A percentile compares a stretch with the other conserved stretches of the same genome.
Conservation (phyloP, 306 rosid species). For the Begonia masoniana region DNA sequence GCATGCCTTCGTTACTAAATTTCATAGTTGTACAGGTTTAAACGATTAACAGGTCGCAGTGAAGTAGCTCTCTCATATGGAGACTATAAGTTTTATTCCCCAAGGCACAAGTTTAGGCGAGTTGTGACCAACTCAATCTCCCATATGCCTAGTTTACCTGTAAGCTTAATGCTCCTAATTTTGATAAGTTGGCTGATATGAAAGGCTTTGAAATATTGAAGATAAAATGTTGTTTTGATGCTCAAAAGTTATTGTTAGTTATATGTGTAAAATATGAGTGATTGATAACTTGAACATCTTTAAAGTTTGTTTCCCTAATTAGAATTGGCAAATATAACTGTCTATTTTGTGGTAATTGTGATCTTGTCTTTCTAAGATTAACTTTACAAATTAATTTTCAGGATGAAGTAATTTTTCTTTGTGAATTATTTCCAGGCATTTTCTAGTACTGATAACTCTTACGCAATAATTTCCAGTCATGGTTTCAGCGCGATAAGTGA, state of each 20-base stretch:
- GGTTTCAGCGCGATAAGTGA: constrained; percentile 70
- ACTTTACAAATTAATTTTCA: no score
- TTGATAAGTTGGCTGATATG: constrained; percentile 11
- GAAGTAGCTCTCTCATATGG: constrained; percentile 61
- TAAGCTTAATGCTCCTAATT: constrained; percentile 30
- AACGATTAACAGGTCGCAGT: constrained; percentile 77
- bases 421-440: constrained; percentile 44
- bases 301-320: no score
- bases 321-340: no score
- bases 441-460: constrained; percentile 57
- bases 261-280: background rate
- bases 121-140: constrained; percentile 44
- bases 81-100: constrained; percentile 86
- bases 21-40: constrained; percentile 49
- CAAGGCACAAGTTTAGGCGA: constrained; percentile 87
- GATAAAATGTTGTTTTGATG: background rate
- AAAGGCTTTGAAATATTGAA: constrained; percentile 5
- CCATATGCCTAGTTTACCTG: constrained; percentile 50
- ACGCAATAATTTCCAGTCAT: constrained; percentile 43
- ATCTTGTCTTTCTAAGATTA: no score
- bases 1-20: constrained; percentile 5
- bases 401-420: constrained; percentile 7
- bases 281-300: no score
- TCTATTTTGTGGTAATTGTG: no score
- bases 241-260: background rate